Evolutionary conservation across 441 rosid species (phyloP).

Genomic region (Corymbia citriodora): DNA sequence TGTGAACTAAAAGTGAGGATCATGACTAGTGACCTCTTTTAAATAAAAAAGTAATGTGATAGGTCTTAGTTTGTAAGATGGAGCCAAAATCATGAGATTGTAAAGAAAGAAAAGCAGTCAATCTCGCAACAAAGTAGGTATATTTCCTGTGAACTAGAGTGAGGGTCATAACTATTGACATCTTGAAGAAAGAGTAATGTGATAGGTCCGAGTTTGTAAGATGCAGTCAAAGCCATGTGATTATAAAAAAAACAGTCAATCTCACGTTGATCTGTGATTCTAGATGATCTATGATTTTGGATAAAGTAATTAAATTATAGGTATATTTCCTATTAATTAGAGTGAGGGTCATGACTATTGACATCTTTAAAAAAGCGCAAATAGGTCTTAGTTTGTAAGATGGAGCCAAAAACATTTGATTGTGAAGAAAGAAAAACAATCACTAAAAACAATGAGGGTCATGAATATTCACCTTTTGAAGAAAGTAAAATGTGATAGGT

Average conservation of each 20-base stretch:
- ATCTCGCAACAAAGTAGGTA: too few species aligned
- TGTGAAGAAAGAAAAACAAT: accelerated
- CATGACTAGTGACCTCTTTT: slow-evolving; percentile 2
- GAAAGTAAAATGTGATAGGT: background rate
- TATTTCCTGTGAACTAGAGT: background rate
- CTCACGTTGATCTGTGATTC: background rate
- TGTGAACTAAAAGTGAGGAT: background rate
- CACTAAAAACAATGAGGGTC: too few species aligned
- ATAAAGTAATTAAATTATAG: too few species aligned
- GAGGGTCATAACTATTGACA: background rate
- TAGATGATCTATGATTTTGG: background rate
- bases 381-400: background rate
- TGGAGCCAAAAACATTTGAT: background rate
- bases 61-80: background rate
- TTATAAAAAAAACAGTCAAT: too few species aligned
- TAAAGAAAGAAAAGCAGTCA: too few species aligned
- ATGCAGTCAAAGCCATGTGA: background rate
- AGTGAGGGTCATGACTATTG: background rate
- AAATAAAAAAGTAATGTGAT: background rate
- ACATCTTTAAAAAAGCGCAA: background rate
- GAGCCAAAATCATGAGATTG: too few species aligned
- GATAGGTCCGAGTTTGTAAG: background rate
- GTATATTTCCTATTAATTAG: background rate
- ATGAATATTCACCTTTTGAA: too few species aligned
- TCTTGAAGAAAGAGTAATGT: background rate